phyloP scores from a whole-genome alignment of 495 filamentous ascomycete species.

The Neurospora sp. region DNA sequence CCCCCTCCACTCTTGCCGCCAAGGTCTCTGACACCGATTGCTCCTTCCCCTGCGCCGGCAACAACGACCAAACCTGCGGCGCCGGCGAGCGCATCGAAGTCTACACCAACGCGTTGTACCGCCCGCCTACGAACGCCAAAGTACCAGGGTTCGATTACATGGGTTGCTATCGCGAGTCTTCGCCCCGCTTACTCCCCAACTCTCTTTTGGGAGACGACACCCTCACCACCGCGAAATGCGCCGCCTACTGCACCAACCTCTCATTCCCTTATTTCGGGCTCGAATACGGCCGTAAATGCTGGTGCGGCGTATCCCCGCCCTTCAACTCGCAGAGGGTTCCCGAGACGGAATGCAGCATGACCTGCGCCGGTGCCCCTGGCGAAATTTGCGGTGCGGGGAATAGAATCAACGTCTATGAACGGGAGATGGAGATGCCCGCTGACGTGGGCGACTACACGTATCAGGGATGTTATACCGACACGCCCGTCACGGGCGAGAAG shows the following conservation, averaged over 20 bases:
- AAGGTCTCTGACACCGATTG: not conserved
- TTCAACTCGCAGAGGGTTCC: conserved; percentile 9
- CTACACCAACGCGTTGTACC: conserved; percentile 8
- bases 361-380: conserved; percentile 26
- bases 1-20: not conserved
- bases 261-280: conserved; percentile 8
- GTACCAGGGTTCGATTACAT: conserved; percentile 3
- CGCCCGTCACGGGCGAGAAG: not conserved
- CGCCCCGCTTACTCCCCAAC: conserved; percentile 5
- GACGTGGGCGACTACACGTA: conserved; percentile 2
- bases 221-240: conserved; percentile 9
- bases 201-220: conserved; percentile 6
- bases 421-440: not conserved
- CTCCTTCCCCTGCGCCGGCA: conserved; percentile 23
- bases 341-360: conserved; percentile 28
- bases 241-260: conserved; percentile 4
- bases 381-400: conserved; percentile 33
- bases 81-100: conserved; percentile 25
- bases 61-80: conserved; percentile 23
- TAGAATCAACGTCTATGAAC: conserved; percentile 26
- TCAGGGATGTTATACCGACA: conserved; percentile 18
- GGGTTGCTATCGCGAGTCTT: conserved; percentile 14
- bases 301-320: conserved; percentile 1
- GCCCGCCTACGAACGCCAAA: not conserved
- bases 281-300: conserved; percentile 10